Evolutionary conservation across 495 filamentous ascomycete genomes (phyloP), one percentile per base, ranked within the genome.

Genomic region (Usnea hakonensis): DNA sequence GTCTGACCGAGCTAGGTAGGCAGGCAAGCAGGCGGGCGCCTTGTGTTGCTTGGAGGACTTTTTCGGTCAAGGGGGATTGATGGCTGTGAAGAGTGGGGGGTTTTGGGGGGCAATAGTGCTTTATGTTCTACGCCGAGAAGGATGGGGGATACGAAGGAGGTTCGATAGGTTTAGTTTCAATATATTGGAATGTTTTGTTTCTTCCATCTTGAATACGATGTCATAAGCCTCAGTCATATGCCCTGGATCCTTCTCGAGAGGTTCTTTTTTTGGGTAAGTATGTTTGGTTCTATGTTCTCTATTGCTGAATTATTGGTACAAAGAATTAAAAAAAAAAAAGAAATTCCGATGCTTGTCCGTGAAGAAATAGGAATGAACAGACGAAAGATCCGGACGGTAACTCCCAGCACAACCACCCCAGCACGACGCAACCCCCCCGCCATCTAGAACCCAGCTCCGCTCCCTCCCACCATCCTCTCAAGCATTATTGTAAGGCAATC

Each of bases 1-100:
- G 48, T 32, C 48, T 52, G 48, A 52, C 48, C 48, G 48, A 52
- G n/a, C n/a, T n/a, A n/a, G n/a, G n/a, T n/a, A n/a, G n/a, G n/a
- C n/a, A n/a, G n/a, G n/a, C n/a, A n/a, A n/a, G n/a, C 48, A 6
- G 48, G 28, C 26, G 48, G 28, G 48, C 48, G 48, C 48, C 48
- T 52, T 33, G 46, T 14, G 23, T 16, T 1, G 11, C 13, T 16
- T 14, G 48, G 48, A 52, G 48, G 48, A 52, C 16, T 36, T 36
- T 52, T 28, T 32, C n/a, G 48, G 26, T 52, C 48, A 11, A 6
- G 3, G 13, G 28, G 10, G 16, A 52, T 16, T 32, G 26, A 33
- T 19, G 48, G n/a, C 23, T n/a, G n/a, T n/a, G 28, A 17, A 9
- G 0, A 19, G 4, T 19, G 48, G 26, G 32, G 3, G 48, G 48